Conservation (phyloP, 805 yeast species). For the Pichia rugopelliculosa region DNA sequence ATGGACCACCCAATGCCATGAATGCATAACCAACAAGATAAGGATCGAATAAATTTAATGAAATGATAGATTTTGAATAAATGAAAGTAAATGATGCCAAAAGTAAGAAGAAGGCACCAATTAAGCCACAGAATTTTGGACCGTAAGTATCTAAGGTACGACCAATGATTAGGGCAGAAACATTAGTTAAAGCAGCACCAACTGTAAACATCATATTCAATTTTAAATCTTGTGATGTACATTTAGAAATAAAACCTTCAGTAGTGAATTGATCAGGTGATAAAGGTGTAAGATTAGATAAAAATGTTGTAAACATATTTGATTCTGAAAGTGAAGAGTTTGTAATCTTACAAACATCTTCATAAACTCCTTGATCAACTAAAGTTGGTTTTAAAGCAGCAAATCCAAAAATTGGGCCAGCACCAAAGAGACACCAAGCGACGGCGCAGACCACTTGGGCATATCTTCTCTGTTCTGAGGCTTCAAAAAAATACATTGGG, state of each 20-base stretch:
- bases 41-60: slow-evolving; percentile 34
- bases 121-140: slow-evolving; percentile 45
- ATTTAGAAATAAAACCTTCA: slow-evolving; percentile 32
- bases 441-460: slow-evolving; percentile 44
- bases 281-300: slow-evolving; percentile 1
- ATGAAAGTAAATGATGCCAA: slow-evolving; percentile 41
- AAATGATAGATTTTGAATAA: slow-evolving; percentile 25
- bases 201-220: slow-evolving; percentile 53
- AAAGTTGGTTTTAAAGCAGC: slow-evolving; percentile 52
- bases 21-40: slow-evolving; percentile 43
- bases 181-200: slow-evolving; percentile 50
- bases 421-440: slow-evolving; percentile 47
- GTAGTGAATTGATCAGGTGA: slow-evolving; percentile 11
- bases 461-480: slow-evolving; percentile 25
- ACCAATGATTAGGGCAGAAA: slow-evolving; percentile 46
- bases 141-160: slow-evolving; percentile 42
- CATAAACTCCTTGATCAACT: slow-evolving; percentile 42
- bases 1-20: slow-evolving; percentile 55
- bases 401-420: slow-evolving; percentile 54
- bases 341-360: slow-evolving; percentile 29
- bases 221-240: slow-evolving; percentile 47
- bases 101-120: slow-evolving; percentile 42
- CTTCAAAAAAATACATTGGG: slow-evolving; percentile 28
- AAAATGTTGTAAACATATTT: background rate
- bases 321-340: slow-evolving; percentile 1